phyloP scores from a whole-genome alignment of 2,329 filamentous ascomycete species.

The Dactylellina haptotyla region DNA sequence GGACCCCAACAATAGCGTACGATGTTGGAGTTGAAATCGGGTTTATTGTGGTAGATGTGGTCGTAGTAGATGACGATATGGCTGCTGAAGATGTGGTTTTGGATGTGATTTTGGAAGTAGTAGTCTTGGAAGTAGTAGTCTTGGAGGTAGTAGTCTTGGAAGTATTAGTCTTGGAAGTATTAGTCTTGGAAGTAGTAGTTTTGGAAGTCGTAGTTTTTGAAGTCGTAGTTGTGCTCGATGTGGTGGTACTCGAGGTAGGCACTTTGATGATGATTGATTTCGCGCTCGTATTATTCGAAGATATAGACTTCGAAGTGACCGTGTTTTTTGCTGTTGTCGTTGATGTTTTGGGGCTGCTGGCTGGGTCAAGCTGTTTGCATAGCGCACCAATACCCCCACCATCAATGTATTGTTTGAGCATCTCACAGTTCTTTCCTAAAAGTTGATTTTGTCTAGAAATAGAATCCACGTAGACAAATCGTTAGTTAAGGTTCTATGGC shows the following conservation, averaged over 20 bases:
- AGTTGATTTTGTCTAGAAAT: not conserved
- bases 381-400: too few species aligned
- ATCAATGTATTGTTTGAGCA: not conserved
- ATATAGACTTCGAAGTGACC: too few species aligned
- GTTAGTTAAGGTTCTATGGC: not conserved
- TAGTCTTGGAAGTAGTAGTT: not conserved
- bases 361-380: too few species aligned
- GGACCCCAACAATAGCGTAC: not conserved
- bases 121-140: not conserved
- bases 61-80: not conserved
- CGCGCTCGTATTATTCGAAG: too few species aligned
- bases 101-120: not conserved
- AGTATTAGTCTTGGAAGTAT: not conserved
- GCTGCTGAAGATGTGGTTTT: not conserved
- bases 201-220: constrained; percentile 1
- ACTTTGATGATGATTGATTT: too few species aligned
- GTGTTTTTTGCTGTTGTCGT: too few species aligned
- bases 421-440: not conserved
- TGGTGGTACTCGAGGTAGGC: too few species aligned
- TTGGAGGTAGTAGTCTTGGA: not conserved
- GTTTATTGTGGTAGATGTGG: constrained; percentile 3
- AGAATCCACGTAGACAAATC: too few species aligned
- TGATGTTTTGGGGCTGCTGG: too few species aligned
- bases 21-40: constrained; percentile 2
- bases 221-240: too few species aligned